These are phyloP conservation scores for Entophlyctis helioformis DNA, from an alignment of 192 early-diverging fungal genomes.

Conservation along the genomic window DNA sequence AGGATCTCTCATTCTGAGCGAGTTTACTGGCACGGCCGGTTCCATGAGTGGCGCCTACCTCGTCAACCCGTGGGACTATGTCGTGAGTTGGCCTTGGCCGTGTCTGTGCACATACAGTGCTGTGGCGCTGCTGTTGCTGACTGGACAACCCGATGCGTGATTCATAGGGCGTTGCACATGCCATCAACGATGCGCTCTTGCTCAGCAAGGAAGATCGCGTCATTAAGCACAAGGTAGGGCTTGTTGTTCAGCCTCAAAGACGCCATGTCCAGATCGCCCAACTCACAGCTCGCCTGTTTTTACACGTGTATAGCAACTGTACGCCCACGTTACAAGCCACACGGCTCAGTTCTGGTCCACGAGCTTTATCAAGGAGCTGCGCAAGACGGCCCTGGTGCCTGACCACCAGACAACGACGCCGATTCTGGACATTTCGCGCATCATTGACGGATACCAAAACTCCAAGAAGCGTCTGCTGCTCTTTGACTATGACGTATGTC, in stretches of 20 bases:
- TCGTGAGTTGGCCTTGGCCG: slow-evolving; percentile 4
- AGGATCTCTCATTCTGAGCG: slow-evolving; percentile 81
- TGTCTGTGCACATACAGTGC: neutral
- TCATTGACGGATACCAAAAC: slow-evolving; percentile 28
- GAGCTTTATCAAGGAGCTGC: slow-evolving; percentile 66
- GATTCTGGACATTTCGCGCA: slow-evolving; percentile 18
- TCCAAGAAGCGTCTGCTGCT: slow-evolving; percentile 71
- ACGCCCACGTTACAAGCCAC: slow-evolving; percentile 64
- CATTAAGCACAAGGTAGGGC: slow-evolving; percentile 55
- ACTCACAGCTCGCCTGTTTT: neutral
- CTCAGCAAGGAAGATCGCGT: slow-evolving; percentile 70
- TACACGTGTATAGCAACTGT: slow-evolving; percentile 45
- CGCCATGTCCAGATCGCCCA: slow-evolving; percentile 16
- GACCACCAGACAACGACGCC: slow-evolving; percentile 33
- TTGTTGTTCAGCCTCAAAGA: no score
- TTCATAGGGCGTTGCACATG: slow-evolving; percentile 63
- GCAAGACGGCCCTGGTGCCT: slow-evolving; percentile 32
- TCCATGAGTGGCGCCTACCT: slow-evolving; percentile 72
- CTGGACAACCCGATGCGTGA: no score
- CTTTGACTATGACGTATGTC: slow-evolving; percentile 84
- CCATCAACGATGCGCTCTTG: slow-evolving; percentile 77
- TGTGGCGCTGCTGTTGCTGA: neutral
- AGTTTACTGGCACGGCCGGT: slow-evolving; percentile 95
- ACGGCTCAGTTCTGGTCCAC: slow-evolving; percentile 83
- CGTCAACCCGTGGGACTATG: slow-evolving; percentile 96